These are phyloP conservation scores for Dothideomycetes sp. DNA, from an alignment of 2,329 filamentous ascomycete genomes.

Conservation along the genomic window DNA sequence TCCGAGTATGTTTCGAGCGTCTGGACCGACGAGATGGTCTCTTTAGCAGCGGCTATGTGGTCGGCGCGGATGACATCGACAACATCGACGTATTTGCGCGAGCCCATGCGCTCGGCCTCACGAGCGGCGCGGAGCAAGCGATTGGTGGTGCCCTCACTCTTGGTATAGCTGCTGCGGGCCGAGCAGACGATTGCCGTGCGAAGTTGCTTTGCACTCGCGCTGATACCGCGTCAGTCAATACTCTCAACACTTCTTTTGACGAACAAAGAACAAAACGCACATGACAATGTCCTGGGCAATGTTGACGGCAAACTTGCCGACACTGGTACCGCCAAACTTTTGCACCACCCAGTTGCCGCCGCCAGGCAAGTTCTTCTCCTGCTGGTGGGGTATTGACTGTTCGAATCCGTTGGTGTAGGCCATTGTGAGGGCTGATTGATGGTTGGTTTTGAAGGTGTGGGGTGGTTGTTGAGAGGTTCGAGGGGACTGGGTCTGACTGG, in stretches of 20 bases:
- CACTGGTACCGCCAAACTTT: conserved; percentile 91
- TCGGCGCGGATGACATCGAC: conserved; percentile 76
- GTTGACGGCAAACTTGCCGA: conserved; percentile 76
- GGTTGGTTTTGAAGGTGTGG: not conserved
- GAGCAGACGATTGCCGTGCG: conserved; percentile 91
- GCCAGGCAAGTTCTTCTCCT: conserved; percentile 41
- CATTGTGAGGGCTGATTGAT: conserved; percentile 14
- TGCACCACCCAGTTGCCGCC: conserved; percentile 68
- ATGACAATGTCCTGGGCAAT: conserved; percentile 54
- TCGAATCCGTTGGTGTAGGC: conserved; percentile 17
- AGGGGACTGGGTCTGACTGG: not conserved
- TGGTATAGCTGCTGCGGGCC: conserved; percentile 86
- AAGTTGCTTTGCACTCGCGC: conserved; percentile 50
- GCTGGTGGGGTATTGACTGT: conserved; percentile 31
- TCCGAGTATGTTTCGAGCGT: conserved; percentile 47
- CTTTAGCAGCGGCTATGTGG: conserved; percentile 64
- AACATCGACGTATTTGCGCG: conserved; percentile 56
- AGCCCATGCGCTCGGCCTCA: conserved; percentile 34
- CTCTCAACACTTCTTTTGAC: not conserved
- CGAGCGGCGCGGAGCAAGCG: conserved; percentile 40
- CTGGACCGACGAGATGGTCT: conserved; percentile 30
- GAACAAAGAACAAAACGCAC: conserved; percentile 24
- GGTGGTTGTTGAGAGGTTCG: not conserved
- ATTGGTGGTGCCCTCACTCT: conserved; percentile 90
- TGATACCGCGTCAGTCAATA: conserved; percentile 23